A percentile compares a stretch with the other conserved stretches of the same genome.
Evolutionary conservation across 805 yeast species (phyloP).

Genomic region (Cyberlindnera sargentensis): DNA sequence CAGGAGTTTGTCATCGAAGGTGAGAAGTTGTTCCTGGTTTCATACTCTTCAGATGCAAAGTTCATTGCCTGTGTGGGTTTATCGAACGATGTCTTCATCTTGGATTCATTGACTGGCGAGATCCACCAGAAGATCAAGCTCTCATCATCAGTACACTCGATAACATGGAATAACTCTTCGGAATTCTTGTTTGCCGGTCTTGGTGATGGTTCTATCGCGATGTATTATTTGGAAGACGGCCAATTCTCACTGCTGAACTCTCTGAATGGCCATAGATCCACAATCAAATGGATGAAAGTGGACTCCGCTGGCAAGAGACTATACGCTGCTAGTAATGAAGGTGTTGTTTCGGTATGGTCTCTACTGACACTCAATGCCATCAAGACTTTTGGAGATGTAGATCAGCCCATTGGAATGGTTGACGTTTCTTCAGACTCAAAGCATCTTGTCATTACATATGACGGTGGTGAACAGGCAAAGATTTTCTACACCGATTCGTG

Average conservation of each 20-base stretch:
- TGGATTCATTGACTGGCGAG: constrained; percentile 26
- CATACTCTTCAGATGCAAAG: constrained; percentile 32
- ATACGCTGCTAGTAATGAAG: constrained; percentile 52
- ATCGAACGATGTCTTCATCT: constrained; percentile 30
- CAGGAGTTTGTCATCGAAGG: constrained; percentile 26
- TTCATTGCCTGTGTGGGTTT: constrained; percentile 38
- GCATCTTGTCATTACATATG: constrained; percentile 38
- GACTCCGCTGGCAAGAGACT: constrained; percentile 36
- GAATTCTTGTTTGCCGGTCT: constrained; percentile 39
- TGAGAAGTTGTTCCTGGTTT: constrained; percentile 22
- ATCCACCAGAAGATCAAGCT: constrained; percentile 22
- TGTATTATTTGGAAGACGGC: constrained; percentile 6
- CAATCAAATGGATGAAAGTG: constrained; percentile 37
- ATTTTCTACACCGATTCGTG: constrained; percentile 30
- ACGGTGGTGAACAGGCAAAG: constrained; percentile 32
- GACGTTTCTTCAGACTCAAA: constrained; percentile 40
- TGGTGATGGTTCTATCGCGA: constrained; percentile 36
- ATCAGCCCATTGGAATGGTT: constrained; percentile 35
- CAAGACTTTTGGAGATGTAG: constrained; percentile 31
- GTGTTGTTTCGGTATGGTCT: constrained; percentile 46
- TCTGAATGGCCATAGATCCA: constrained; percentile 42
- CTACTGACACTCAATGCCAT: constrained; percentile 31
- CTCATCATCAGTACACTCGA: constrained; percentile 23
- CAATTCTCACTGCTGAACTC: constrained; percentile 9
- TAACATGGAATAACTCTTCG: constrained; percentile 28